Base-by-base conservation (phyloP, 371 early-diverging fungal genomes). In the Syncephalastrum sp. region DNA sequence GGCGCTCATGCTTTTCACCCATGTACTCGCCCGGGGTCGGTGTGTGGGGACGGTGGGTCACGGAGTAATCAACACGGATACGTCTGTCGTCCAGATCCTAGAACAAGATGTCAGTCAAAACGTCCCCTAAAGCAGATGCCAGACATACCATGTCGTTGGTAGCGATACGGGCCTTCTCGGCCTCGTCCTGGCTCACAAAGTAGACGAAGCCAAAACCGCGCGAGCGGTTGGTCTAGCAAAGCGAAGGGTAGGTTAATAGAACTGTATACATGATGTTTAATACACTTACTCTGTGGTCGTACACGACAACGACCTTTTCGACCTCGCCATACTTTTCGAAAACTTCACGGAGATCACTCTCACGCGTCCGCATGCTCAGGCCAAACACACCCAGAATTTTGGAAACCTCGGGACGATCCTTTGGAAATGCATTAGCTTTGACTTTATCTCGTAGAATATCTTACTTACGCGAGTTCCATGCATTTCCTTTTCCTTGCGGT, bases 141-240 rank as follows among this genome's bases (percentile, higher is more conserved):
- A 60, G 23, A 51, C 50, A 17, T 65, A 69, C 69, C 57, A 55
- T 46, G 50, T 65, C 69, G 44, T 69, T 65, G 17, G 60, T 65
- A 5, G 55, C 89, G 47, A 87, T 88, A 38, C 94, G 89, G 14
- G 95, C 95, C 56, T 63, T 70, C 50, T 72, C 68, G 38, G 97
- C 95, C 10, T 72, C 79, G 59, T 92, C 90, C 80, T 90, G 89
- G 47, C 70, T 74, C 41, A 70, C 78, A 70, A 76, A 96, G 80
- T 95, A 93, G 62, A 94, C 89, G 69, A 92, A 91, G 27, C 87
- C 93, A 63, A 94, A 92, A 29, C 86, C 89, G 27, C 84, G 75
- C 51, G 91, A 89, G n/a, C 65, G 69, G 41, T 58, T 53, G 27
- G 42, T 42, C 66, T 61, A 50, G 13, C 33, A 50, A 14, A 27